Base-by-base conservation (phyloP, 345 rosid genomes). In the Moringa oleifera region DNA sequence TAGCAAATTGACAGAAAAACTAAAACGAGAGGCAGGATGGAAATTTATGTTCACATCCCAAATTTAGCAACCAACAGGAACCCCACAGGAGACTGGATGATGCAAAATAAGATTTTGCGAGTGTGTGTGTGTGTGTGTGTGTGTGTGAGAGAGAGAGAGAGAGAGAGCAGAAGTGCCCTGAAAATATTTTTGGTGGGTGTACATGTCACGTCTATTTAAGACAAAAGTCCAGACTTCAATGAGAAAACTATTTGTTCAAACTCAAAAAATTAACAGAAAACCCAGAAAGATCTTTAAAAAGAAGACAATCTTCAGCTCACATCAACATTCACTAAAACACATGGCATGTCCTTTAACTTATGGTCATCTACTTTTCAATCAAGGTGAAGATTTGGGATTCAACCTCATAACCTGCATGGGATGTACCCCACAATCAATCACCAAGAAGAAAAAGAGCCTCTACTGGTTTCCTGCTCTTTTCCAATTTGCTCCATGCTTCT, bases 31-130 rank as follows among this genome's bases (percentile, higher is more conserved):
- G 47, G 47, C 47, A 41, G 33, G 33, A 28, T 8, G 8, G 8
- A 28, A 28, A 28, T 28, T 28, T 28, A 28, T 28, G 8, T 28
- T 28, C 33, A 28, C 33, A 37, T 56, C 20, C 25, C 23, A 37
- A 60, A 31, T 59, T 54, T 64, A 53, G 55, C 63, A 55, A 25
- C 17, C 28, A 52, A 31, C 51, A 62, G 62, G 16, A 67, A 58
- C 41, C 59, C 57, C 18, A 46, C 13, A 56, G 19, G 62, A 64
- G 28, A 23, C 20, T 57, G 60, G 52, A 41, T 41, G 47, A 5
- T 41, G 47, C 47, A 41, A 15, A 41, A 41, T 4, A 41, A 4
- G 6, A n/a, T n/a, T n/a, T n/a, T n/a, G n/a, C n/a, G n/a, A n/a
- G n/a, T n/a, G n/a, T n/a, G n/a, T n/a, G n/a, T n/a, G n/a, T n/a